Evolutionary conservation across 2,329 filamentous ascomycete genomes (phyloP), one percentile per base, ranked within the genome.

Genomic region (Kalaharituber pfeilii): DNA sequence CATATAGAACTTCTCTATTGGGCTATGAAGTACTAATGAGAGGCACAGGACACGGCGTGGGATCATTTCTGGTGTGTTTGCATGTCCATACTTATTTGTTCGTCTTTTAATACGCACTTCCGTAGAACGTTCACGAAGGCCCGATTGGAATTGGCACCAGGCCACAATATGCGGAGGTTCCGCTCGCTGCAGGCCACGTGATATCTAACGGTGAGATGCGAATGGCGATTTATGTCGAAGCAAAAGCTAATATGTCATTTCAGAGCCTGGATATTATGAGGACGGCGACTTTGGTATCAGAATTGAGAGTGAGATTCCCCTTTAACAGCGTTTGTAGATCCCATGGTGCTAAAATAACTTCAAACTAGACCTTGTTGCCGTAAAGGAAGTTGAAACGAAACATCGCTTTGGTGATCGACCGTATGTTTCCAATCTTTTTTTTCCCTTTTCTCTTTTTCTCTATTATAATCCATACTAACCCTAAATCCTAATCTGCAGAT

Each of bases 61-160:
- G 91, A 26, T 94, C 87, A 1, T 98, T 82, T 69, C 72, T 98
- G 62, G 71, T 72, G 51, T 42, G 11, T 20, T 30, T 24, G 9
- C 27, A 29, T 45, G 36, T 15, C 13, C 39, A 27, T 9, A 9
- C 11, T 56, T 65, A 62, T 66, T 54, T 28, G 25, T 49, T 20
- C 30, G 28, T 44, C 2, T 39, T 39, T 18, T 39, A 39, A 39
- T 39, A 3, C 7, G 20, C n/a, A 39, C 4, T 15, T 15, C 42
- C 11, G 13, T 52, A 73, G 64, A 98, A 98, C 62, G 91, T 98
- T 0, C 91, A 98, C 66, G 91, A 98, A 70, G 91, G 91, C 0
- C 91, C 91, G 1, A 94, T 98, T 58, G 91, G 91, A 20, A 93
- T 98, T 57, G 91, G 91, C 26, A 95, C 88, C 8, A 78, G 91